Conservation (phyloP, 495 filamentous ascomycete species). For the Daldinia decipiens region DNA sequence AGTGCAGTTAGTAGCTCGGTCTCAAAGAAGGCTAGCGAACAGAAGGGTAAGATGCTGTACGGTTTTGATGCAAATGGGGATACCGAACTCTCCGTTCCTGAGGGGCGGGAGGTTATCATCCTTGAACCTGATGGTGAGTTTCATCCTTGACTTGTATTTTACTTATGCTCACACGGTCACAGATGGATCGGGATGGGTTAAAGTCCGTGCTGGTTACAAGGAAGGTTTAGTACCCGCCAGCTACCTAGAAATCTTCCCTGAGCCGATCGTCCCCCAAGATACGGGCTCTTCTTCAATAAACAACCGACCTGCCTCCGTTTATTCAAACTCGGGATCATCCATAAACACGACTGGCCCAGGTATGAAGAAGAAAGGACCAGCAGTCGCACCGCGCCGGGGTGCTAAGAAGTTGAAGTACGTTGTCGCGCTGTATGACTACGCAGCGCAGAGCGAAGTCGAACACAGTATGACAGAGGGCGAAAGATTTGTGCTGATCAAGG, state of each 20-base stretch:
- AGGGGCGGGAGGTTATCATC: constrained; percentile 78
- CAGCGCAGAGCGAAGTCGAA: constrained; percentile 84
- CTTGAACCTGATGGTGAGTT: constrained; percentile 88
- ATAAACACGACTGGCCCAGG: constrained; percentile 60
- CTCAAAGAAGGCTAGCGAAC: constrained; percentile 57
- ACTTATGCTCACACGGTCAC: constrained; percentile 18
- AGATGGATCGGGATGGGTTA: constrained; percentile 95
- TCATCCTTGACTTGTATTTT: constrained; percentile 7
- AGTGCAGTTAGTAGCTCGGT: constrained; percentile 55
- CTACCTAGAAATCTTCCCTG: constrained; percentile 66
- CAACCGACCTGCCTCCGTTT: constrained; percentile 70
- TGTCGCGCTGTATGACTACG: constrained; percentile 92
- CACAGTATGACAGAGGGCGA: constrained; percentile 92
- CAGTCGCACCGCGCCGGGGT: constrained; percentile 88
- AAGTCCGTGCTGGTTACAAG: constrained; percentile 71
- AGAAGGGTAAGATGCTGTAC: constrained; percentile 89
- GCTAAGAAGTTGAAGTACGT: constrained; percentile 97
- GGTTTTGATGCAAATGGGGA: constrained; percentile 78
- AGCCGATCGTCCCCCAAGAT: constrained; percentile 62
- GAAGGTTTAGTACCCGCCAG: constrained; percentile 88
- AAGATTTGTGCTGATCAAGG: constrained; percentile 84
- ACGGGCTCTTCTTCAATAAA: constrained; percentile 59
- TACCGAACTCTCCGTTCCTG: constrained; percentile 82
- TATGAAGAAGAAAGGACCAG: constrained; percentile 90
- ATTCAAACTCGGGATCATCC: constrained; percentile 83